Evolutionary conservation across 2,329 filamentous ascomycete genomes (phyloP), one percentile per base, ranked within the genome.

Genomic region (Coniochaeta sp.): DNA sequence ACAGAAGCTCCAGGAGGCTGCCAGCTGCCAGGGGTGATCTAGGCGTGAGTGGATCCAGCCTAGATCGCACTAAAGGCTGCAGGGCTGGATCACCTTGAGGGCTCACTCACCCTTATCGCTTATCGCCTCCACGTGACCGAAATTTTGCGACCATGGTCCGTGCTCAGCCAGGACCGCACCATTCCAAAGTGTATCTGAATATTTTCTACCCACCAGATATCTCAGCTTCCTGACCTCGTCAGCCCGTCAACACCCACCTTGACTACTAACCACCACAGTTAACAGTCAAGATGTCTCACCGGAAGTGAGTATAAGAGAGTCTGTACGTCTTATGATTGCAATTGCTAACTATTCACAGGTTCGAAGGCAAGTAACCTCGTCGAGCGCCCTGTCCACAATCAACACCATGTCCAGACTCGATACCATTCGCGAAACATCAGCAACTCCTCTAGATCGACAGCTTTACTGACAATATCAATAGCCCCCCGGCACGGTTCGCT

Each of bases 401-500:
- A 32, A 32, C 10, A 6, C 30, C 30, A 6, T 32, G 30, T n/a
- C n/a, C n/a, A n/a, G n/a, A n/a, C n/a, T n/a, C n/a, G n/a, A n/a
- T n/a, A n/a, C n/a, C n/a, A n/a, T n/a, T n/a, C n/a, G n/a, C n/a
- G n/a, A n/a, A n/a, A n/a, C n/a, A n/a, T n/a, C n/a, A n/a, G n/a
- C n/a, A n/a, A n/a, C n/a, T n/a, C n/a, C n/a, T n/a, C n/a, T n/a
- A n/a, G n/a, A n/a, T n/a, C n/a, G n/a, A n/a, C n/a, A n/a, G n/a
- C n/a, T n/a, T n/a, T n/a, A n/a, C n/a, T n/a, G n/a, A n/a, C n/a
- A n/a, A n/a, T n/a, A n/a, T n/a, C n/a, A n/a, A n/a, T n/a, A n/a
- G n/a, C n/a, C n/a, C n/a, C n/a, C n/a, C n/a, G n/a, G n/a, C 93
- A 98, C 84, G 95, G 93, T 77, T 93, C 90, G 76, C 84, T 98